Percentiles rank a stretch among this genome's conserved stretches.
Evolutionary conservation across 805 yeast genomes (phyloP).

Genomic region (Candida glaebosa): DNA sequence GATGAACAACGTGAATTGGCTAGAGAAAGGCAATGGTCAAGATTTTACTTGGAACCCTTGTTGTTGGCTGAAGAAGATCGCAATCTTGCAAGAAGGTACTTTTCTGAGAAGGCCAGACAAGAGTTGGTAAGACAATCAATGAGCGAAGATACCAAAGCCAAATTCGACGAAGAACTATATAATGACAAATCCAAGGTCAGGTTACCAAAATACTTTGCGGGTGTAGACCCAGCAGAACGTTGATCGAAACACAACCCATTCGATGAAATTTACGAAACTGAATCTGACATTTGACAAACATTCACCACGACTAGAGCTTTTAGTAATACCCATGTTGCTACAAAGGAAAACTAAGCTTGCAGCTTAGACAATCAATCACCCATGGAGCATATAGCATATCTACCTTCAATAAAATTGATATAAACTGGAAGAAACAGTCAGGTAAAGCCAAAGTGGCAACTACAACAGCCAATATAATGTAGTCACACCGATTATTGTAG

Average conservation of each 20-base stretch:
- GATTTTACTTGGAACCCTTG: constrained; percentile 68
- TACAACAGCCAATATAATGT: too few relatives aligned
- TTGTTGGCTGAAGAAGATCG: constrained; percentile 82
- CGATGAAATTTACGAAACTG: neutral
- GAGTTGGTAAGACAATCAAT: constrained; percentile 44
- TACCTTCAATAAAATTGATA: neutral
- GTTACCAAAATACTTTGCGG: constrained; percentile 41
- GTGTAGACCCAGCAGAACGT: constrained; percentile 31
- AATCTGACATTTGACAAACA: neutral
- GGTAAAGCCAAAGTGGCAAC: too few relatives aligned
- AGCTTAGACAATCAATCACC: neutral
- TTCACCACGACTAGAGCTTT: neutral
- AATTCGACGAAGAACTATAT: constrained; percentile 42
- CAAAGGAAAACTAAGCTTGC: neutral
- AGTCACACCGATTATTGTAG: too few relatives aligned
- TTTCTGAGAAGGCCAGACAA: constrained; percentile 66
- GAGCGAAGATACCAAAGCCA: constrained; percentile 35
- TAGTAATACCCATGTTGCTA: neutral
- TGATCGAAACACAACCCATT: neutral
- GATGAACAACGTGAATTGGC: constrained; percentile 72
- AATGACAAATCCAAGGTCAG: constrained; percentile 43
- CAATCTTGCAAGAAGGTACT: constrained; percentile 66
- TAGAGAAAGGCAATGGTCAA: constrained; percentile 75
- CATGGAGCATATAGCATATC: neutral
- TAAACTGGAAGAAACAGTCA: too few relatives aligned